A percentile compares a stretch with the other conserved stretches of the same genome.
Evolutionary conservation across 1,284 basidiomycete genomes (phyloP).

Genomic region (Malassezia arunalokei): DNA sequence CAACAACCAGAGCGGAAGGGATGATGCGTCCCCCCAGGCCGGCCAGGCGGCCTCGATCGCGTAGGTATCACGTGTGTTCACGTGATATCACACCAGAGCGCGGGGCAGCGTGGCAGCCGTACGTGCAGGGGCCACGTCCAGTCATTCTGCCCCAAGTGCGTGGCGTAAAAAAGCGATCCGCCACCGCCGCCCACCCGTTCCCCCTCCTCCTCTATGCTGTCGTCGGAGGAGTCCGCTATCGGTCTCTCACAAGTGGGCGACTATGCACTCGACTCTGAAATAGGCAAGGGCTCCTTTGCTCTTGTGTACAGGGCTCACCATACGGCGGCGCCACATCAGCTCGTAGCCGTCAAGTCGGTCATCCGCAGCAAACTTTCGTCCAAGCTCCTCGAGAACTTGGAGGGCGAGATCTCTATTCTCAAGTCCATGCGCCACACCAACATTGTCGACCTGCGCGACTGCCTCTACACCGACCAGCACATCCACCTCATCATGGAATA

Average conservation of each 20-base stretch:
- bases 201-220: constrained; percentile 4
- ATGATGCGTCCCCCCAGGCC: background rate
- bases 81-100: no score
- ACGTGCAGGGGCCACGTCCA: constrained; percentile 11
- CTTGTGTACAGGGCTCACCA: constrained; percentile 81
- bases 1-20: background rate
- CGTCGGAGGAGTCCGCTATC: constrained; percentile 13
- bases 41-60: no score
- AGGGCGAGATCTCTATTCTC: constrained; percentile 92
- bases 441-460: constrained; percentile 83
- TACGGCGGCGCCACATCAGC: constrained; percentile 16
- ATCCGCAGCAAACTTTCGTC: constrained; percentile 73
- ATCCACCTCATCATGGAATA: constrained; percentile 98
- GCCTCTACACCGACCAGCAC: constrained; percentile 78
- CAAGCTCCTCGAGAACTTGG: constrained; percentile 90
- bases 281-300: constrained; percentile 73
- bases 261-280: constrained; percentile 52
- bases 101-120: no score
- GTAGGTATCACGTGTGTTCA: no score
- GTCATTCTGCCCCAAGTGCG: background rate
- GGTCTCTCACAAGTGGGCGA: constrained; percentile 44
- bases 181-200: background rate
- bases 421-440: constrained; percentile 85
- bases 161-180: background rate
- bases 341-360: constrained; percentile 89